Evolutionary conservation across 495 filamentous ascomycete genomes (phyloP).

Genomic region (Penicillium silybi): DNA sequence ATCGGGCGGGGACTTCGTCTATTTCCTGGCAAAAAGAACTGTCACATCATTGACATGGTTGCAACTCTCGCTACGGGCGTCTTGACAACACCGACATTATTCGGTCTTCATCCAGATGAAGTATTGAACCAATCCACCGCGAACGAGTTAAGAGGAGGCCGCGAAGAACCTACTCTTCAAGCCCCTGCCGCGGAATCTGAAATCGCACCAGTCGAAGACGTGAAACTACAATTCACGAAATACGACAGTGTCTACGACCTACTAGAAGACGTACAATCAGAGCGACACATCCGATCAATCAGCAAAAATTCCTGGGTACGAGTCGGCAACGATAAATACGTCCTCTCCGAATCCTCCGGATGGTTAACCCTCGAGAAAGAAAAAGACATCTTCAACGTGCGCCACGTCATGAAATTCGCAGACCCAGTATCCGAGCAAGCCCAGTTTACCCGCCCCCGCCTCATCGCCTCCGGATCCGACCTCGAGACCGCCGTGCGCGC

Average conservation of each 20-base stretch:
- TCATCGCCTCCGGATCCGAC: conserved; percentile 54
- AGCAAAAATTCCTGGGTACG: conserved; percentile 79
- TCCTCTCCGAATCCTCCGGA: conserved; percentile 51
- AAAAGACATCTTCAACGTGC: conserved; percentile 24
- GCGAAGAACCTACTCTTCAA: background rate
- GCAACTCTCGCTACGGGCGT: conserved; percentile 75
- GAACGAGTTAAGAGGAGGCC: conserved; percentile 51
- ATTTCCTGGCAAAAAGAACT: conserved; percentile 75
- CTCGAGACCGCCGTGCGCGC: conserved; percentile 73
- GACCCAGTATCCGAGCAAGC: conserved; percentile 15
- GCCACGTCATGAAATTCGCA: conserved; percentile 34
- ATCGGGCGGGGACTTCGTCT: conserved; percentile 90
- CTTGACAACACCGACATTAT: conserved; percentile 84
- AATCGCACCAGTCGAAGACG: conserved; percentile 17
- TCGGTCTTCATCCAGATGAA: conserved; percentile 86
- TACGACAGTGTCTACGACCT: conserved; percentile 88
- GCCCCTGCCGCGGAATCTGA: background rate
- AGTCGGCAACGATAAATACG: conserved; percentile 57
- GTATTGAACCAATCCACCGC: conserved; percentile 60
- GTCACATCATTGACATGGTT: conserved; percentile 97
- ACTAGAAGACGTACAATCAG: conserved; percentile 72
- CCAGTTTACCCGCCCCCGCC: conserved; percentile 58
- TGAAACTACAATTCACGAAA: conserved; percentile 62
- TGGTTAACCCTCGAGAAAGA: conserved; percentile 59
- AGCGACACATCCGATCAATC: conserved; percentile 71